Conservation (phyloP, 2,329 filamentous ascomycete species). For the Colletotrichum higginsianum region DNA sequence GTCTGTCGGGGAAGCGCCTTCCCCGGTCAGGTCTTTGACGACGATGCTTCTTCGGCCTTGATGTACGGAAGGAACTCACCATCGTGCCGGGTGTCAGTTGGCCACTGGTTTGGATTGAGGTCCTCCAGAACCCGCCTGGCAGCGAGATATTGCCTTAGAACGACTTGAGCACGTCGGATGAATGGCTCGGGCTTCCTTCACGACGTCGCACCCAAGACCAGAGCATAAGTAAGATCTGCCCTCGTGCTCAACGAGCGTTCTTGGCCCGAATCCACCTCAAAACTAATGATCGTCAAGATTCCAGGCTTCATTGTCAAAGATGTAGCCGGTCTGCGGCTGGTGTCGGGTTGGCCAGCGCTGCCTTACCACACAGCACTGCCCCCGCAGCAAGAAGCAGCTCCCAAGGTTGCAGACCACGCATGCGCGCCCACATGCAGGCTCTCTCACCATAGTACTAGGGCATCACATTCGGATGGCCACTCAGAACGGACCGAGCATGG, state of each 20-base stretch:
- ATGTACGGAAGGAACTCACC: neutral
- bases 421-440: slow-evolving; percentile 39
- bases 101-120: slow-evolving; percentile 18
- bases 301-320: slow-evolving; percentile 2
- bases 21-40: neutral
- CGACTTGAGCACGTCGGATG: neutral
- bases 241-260: neutral
- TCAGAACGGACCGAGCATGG: slow-evolving; percentile 17
- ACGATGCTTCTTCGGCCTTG: slow-evolving; percentile 4
- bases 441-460: slow-evolving; percentile 17
- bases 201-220: neutral
- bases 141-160: slow-evolving; percentile 3
- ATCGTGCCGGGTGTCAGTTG: slow-evolving; percentile 1
- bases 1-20: neutral
- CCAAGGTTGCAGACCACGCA: slow-evolving; percentile 32
- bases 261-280: neutral
- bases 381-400: slow-evolving; percentile 11
- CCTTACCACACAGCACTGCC: slow-evolving; percentile 3
- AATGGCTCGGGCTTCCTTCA: neutral
- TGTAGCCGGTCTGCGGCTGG: slow-evolving; percentile 3
- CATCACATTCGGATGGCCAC: slow-evolving; percentile 28
- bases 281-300: neutral
- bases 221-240: neutral
- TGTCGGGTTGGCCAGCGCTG: slow-evolving; percentile 10
- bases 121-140: slow-evolving; percentile 19